Conservation (phyloP, 2,329 filamentous ascomycete genomes). For the Penicillium sp. region DNA sequence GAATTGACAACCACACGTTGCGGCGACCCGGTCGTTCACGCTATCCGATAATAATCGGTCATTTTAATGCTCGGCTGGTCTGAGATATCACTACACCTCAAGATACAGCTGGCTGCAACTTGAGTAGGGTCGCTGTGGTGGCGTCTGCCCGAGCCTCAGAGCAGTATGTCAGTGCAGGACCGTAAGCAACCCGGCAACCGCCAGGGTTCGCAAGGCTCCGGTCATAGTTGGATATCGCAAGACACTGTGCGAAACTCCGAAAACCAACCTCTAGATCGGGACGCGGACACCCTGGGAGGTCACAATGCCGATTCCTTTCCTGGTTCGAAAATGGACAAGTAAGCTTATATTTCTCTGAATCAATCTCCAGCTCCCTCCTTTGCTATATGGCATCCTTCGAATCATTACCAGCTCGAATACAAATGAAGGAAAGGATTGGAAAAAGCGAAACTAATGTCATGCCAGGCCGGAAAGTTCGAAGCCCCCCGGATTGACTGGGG, state of each 20-base stretch:
- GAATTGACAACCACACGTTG: conserved; percentile 8
- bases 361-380: background rate
- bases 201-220: conserved; percentile 43
- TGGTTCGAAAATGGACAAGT: conserved; percentile 30
- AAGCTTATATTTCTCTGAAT: conserved; percentile 20
- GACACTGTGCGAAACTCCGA: conserved; percentile 38
- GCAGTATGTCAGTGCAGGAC: conserved; percentile 35
- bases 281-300: conserved; percentile 24
- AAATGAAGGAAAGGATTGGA: background rate
- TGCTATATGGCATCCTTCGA: background rate
- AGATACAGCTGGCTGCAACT: conserved; percentile 22
- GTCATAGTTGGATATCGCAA: conserved; percentile 39
- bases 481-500: conserved; percentile 28
- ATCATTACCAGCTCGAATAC: background rate
- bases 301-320: conserved; percentile 29
- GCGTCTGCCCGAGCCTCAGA: conserved; percentile 18
- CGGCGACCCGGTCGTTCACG: conserved; percentile 7
- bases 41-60: conserved; percentile 3
- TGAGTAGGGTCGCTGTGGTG: conserved; percentile 22
- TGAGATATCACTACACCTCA: conserved; percentile 8
- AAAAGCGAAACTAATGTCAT: background rate
- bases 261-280: conserved; percentile 19
- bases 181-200: conserved; percentile 34
- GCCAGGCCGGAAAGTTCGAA: conserved; percentile 26
- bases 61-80: conserved; percentile 25